Base-by-base conservation (phyloP, 495 filamentous ascomycete species). In the Haplographium delicatum region DNA sequence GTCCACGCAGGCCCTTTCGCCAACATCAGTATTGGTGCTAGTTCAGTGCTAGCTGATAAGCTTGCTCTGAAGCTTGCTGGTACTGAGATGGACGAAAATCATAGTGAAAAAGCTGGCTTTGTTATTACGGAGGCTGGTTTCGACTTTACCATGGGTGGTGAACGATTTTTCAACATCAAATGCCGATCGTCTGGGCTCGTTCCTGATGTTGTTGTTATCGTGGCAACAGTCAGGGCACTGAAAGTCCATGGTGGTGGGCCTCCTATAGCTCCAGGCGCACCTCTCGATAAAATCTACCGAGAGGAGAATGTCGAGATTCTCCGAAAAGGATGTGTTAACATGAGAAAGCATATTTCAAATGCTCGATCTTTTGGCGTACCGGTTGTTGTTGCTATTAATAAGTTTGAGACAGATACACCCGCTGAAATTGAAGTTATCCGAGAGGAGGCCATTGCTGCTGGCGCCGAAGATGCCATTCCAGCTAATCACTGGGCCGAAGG, bases 91-190 rank as follows among this genome's bases (percentile, higher is more conserved):
- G 91, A 96, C 51, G 93, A 98, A 72, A 79, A 93, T 58, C 81
- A 89, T 59, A 72, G 83, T 24, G 73, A 82, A 59, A 95, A 94
- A 74, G 79, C 85, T 11, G 93, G 93, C 6, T 96, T 93, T 50
- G 91, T 95, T n/a, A 83, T 98, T 43, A 98, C 93, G 8, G 93
- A 98, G 68, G 91, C 93, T 38, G 93, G 93, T 7, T 98, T 98
- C 67, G 93, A 98, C 67, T 98, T 98, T 71, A 96, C 93, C 43
- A 98, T 98, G 93, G 93, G 93, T 51, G 93, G 93, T 44, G 93
- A 98, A 76, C 85, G 93, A 24, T 98, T 98, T 78, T 96, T 98
- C 82, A 96, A 98, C 71, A 97, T 98, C 72, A 98, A 98, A 78
- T 97, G 93, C 73, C 84, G 93, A 38, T 89, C 89, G 25, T 95